These are phyloP conservation scores for Solanum bulbocastanum DNA, from an alignment of 257 asterid genomes.

Conservation along the genomic window DNA sequence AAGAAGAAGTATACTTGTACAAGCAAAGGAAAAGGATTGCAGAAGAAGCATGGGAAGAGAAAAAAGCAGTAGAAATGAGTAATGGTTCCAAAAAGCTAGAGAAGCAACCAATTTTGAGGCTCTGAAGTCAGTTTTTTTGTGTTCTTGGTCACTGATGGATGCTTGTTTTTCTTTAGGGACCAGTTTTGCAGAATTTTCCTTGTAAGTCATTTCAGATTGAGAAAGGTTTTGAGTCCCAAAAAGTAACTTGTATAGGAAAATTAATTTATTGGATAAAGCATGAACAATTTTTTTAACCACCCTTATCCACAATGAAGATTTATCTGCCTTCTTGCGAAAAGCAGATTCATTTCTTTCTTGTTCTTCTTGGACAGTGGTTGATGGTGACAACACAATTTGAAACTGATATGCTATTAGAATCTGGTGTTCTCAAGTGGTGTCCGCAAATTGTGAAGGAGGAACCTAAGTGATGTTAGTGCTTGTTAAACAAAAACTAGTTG, in stretches of 20 bases:
- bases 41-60: neutral
- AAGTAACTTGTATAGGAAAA: neutral
- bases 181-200: neutral
- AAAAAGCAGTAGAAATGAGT: neutral
- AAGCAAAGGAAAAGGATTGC: neutral
- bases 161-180: neutral
- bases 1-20: neutral
- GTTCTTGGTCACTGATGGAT: neutral
- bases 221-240: neutral
- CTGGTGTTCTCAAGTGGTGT: neutral
- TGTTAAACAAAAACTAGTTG: neutral
- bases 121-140: neutral
- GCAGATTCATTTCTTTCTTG: neutral
- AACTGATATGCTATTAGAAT: neutral
- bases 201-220: neutral
- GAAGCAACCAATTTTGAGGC: neutral
- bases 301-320: neutral
- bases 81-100: neutral
- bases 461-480: neutral
- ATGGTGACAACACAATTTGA: neutral
- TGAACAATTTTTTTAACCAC: neutral
- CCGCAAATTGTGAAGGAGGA: neutral
- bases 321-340: neutral
- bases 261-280: neutral
- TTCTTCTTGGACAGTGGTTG: neutral